Evolutionary conservation across 2,329 filamentous ascomycete species (phyloP).

Genomic region (Talaromyces sp.): DNA sequence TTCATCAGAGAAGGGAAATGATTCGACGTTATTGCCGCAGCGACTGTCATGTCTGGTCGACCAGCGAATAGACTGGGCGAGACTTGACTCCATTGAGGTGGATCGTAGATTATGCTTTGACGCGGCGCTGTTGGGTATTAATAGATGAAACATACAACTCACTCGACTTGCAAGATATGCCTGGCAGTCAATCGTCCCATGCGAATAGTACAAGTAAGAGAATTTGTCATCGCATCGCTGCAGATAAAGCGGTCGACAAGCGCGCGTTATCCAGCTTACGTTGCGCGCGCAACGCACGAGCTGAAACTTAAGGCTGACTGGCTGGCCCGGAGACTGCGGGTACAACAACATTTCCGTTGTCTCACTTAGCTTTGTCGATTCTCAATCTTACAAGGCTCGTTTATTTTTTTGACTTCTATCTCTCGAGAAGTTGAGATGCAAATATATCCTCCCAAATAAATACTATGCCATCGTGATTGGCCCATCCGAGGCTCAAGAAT

Average conservation of each 20-base stretch:
- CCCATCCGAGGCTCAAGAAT: conserved; percentile 11
- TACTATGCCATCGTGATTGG: conserved; percentile 13
- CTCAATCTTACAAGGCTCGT: not conserved
- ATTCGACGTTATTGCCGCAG: not conserved
- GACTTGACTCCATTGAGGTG: not conserved
- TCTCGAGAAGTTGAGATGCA: not conserved
- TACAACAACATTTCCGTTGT: not conserved
- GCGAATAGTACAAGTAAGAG: not conserved
- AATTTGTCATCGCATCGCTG: not conserved
- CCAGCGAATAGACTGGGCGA: not conserved
- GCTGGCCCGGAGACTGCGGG: conserved; percentile 12
- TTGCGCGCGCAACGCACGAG: not conserved
- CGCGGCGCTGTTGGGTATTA: not conserved
- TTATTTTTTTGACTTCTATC: not conserved
- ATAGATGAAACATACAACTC: not conserved
- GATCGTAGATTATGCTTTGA: not conserved
- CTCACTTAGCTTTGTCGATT: not conserved
- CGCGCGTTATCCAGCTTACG: not conserved
- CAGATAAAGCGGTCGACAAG: not conserved
- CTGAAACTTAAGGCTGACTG: conserved; percentile 2
- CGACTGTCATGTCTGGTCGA: not conserved
- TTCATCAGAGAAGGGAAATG: not conserved
- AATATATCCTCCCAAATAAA: not conserved
- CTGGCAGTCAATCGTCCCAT: not conserved
- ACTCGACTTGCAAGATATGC: not conserved